Conservation (phyloP, 441 rosid genomes). For the Macaranga tanarius region DNA sequence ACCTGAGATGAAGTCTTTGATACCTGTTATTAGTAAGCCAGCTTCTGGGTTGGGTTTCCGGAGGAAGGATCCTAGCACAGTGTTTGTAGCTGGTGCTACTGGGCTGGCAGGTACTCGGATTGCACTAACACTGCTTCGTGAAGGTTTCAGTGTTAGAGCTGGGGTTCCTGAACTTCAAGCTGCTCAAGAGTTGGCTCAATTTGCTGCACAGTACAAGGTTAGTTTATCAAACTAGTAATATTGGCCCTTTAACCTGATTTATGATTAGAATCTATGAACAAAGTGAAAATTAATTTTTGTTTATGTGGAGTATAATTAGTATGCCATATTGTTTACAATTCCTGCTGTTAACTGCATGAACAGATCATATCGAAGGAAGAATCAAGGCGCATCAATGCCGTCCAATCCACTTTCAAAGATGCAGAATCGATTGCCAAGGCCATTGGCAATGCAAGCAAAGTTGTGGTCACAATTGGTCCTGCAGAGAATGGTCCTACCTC, state of each 20-base stretch:
- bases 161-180: slow-evolving; percentile 80
- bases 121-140: slow-evolving; percentile 63
- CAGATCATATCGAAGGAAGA: slow-evolving; percentile 87
- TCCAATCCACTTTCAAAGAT: slow-evolving; percentile 63
- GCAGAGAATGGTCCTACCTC: slow-evolving; percentile 68
- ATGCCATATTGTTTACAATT: neutral
- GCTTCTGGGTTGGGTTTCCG: slow-evolving; percentile 58
- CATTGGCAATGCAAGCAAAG: slow-evolving; percentile 95
- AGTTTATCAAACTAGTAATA: slow-evolving; percentile 7
- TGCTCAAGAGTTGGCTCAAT: slow-evolving; percentile 88
- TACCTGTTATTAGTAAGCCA: slow-evolving; percentile 52
- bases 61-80: slow-evolving; percentile 76
- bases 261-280: too few species aligned
- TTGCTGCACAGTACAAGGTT: slow-evolving; percentile 81
- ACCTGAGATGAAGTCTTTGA: slow-evolving; percentile 59
- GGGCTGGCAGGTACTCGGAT: slow-evolving; percentile 91
- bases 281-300: neutral
- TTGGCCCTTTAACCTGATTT: neutral
- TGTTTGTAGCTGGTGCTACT: slow-evolving; percentile 93
- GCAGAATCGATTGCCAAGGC: slow-evolving; percentile 88
- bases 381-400: slow-evolving; percentile 79
- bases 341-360: slow-evolving; percentile 9
- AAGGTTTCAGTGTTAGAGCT: slow-evolving; percentile 84
- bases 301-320: neutral
- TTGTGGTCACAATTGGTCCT: slow-evolving; percentile 74